These are phyloP conservation scores for Gnaphalium uliginosum DNA, from an alignment of 129 eudicot genomes.

Conservation along the genomic window DNA sequence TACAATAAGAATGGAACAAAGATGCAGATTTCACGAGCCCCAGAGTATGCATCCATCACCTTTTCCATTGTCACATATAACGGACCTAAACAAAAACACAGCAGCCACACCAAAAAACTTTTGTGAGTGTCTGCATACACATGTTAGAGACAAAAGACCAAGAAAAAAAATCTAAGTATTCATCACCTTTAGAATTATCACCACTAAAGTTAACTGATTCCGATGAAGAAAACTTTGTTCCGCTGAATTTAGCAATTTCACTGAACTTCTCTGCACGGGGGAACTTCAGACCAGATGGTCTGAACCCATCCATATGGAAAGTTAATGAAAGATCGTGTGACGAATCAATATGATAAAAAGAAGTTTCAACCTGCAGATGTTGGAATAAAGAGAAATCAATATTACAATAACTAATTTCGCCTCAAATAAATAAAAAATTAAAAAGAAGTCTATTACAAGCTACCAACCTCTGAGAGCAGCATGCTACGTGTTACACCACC, in stretches of 20 bases:
- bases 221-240: conserved; percentile 70
- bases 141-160: background rate
- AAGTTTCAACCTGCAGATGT: conserved; percentile 80
- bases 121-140: conserved; percentile 4
- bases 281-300: conserved; percentile 68
- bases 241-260: conserved; percentile 70
- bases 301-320: conserved; percentile 57
- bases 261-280: conserved; percentile 89
- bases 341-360: conserved; percentile 83
- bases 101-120: conserved; percentile 21
- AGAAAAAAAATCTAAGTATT: background rate
- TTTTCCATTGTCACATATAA: conserved; percentile 75
- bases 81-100: conserved; percentile 51
- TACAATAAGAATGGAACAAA: conserved; percentile 79
- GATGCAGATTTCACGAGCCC: conserved; percentile 87
- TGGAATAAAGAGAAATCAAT: conserved; percentile 48
- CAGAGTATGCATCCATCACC: conserved; percentile 86
- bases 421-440: background rate
- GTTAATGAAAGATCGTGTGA: conserved; percentile 79
- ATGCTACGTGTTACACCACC: conserved; percentile 71
- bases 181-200: conserved; percentile 53
- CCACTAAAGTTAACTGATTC: conserved; percentile 66
- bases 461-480: conserved; percentile 71
- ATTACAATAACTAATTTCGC: conserved; percentile 34
- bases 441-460: conserved; percentile 1